Base-by-base conservation (phyloP, 2,329 filamentous ascomycete genomes). In the Botrytis porri region DNA sequence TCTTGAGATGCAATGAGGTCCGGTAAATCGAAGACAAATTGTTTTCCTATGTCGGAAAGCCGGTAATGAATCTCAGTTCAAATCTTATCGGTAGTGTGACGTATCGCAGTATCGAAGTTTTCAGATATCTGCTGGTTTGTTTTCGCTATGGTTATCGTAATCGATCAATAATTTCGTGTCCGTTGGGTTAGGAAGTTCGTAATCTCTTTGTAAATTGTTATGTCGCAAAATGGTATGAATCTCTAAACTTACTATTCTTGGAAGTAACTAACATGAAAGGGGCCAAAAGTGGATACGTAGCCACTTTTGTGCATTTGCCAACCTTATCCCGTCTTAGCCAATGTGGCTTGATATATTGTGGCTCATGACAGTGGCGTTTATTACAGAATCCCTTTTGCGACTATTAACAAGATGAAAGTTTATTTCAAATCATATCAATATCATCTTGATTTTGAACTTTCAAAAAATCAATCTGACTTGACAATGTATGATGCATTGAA, bases 181-280 rank as follows among this genome's bases (percentile, higher is more conserved):
- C 22, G 69, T 65, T 65, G 18, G 18, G n/a, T 71, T 66, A 18
- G 22, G 45, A 22, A 61, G 22, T 57, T 64, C n/a, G 48, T 41
- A 54, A 41, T 45, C 37, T 67, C 63, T 32, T 16, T 16, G 32
- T 65, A 51, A 54, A 51, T 66, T 66, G 43, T 66, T 51, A n/a
- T 37, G 63, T 66, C 43, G 63, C 43, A 51, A 65, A 48, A 51
- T 51, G 22, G 63, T 66, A 37, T 5, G 45, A 16, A 29, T 51
- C 51, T 51, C 16, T 57, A 57, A 41, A 32, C n/a, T 32, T 41
- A 41, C 48, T 57, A 57, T 69, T 69, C n/a, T 67, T 69, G 35
- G 48, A 57, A 57, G 18, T 16, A 5, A 6, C n/a, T 69, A 57
- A 54, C 20, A 18, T 54, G 64, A 54, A 67, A 69, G 65, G 65